phyloP scores from a whole-genome alignment of 192 early-diverging fungal species.

The Jimgerdemannia flammicorona region DNA sequence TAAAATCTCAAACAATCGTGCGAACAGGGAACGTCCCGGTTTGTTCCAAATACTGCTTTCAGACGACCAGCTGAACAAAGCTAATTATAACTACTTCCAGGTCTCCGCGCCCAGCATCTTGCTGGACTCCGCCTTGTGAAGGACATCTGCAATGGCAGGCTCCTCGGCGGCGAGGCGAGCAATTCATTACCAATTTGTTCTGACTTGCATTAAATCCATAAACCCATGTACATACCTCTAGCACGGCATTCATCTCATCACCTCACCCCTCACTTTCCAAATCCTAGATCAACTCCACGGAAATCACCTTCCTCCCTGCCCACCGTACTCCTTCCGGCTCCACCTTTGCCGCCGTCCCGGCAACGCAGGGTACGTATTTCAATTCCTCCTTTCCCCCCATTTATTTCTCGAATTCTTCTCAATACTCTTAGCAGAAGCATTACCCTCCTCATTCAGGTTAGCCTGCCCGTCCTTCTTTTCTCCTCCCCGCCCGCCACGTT shows the following conservation, averaged over 20 bases:
- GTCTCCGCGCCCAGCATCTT: slow-evolving; percentile 36
- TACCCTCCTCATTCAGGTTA: slow-evolving; percentile 30
- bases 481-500: slow-evolving; percentile 5
- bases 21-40: slow-evolving; percentile 14
- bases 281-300: slow-evolving; percentile 7
- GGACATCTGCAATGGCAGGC: slow-evolving; percentile 15
- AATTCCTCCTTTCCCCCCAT: neutral
- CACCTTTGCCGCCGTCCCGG: slow-evolving; percentile 21
- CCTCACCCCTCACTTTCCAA: neutral
- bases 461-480: slow-evolving; percentile 33
- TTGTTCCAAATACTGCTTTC: neutral
- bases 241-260: too few species aligned
- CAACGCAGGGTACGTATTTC: slow-evolving; percentile 18
- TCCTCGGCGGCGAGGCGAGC: neutral
- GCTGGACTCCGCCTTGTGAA: slow-evolving; percentile 25
- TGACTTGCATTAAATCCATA: neutral
- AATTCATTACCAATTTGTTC: too few species aligned
- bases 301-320: slow-evolving; percentile 1
- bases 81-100: neutral
- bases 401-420: neutral
- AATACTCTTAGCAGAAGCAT: slow-evolving; percentile 14
- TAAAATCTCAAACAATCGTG: slow-evolving; percentile 14
- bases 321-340: neutral
- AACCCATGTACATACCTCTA: neutral
- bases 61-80: too few species aligned